Evolutionary conservation across 2,329 filamentous ascomycete genomes (phyloP).

Genomic region (Orbilia javanica): DNA sequence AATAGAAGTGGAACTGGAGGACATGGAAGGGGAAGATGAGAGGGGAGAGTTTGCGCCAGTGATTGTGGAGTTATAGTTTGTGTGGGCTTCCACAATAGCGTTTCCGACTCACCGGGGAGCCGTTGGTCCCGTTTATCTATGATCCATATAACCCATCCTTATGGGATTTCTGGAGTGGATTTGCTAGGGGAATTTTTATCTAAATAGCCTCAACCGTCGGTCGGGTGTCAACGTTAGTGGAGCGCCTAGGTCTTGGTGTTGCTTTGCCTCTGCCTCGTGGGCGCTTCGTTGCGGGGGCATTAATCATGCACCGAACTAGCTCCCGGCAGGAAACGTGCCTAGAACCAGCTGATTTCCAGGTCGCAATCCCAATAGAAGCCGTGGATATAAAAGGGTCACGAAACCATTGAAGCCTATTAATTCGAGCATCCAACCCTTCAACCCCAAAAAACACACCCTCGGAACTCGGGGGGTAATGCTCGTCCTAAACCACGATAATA

Average conservation of each 20-base stretch:
- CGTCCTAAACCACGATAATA: not conserved
- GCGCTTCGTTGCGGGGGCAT: not conserved
- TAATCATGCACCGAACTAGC: not conserved
- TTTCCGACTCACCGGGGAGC: not conserved
- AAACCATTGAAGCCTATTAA: not conserved
- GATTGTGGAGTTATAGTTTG: slow-evolving; percentile 49
- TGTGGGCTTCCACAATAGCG: not conserved
- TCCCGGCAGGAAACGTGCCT: not conserved
- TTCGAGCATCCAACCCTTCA: too few species aligned
- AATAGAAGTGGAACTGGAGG: slow-evolving; percentile 54
- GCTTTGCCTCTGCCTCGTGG: not conserved
- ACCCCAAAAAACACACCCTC: too few species aligned
- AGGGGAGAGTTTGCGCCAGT: slow-evolving; percentile 54
- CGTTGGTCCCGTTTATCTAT: not conserved
- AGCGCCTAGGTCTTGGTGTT: not conserved
- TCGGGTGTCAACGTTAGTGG: not conserved
- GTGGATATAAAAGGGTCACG: not conserved
- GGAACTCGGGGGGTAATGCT: too few species aligned
- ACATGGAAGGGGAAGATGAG: slow-evolving; percentile 58
- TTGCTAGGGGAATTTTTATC: not conserved
- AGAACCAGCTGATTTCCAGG: not conserved
- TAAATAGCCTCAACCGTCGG: not conserved
- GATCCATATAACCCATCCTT: not conserved
- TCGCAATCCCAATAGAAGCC: not conserved
- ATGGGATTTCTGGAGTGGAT: not conserved